Evolutionary conservation across 192 early-diverging fungal species (phyloP).

Genomic region (Podila minutissima): DNA sequence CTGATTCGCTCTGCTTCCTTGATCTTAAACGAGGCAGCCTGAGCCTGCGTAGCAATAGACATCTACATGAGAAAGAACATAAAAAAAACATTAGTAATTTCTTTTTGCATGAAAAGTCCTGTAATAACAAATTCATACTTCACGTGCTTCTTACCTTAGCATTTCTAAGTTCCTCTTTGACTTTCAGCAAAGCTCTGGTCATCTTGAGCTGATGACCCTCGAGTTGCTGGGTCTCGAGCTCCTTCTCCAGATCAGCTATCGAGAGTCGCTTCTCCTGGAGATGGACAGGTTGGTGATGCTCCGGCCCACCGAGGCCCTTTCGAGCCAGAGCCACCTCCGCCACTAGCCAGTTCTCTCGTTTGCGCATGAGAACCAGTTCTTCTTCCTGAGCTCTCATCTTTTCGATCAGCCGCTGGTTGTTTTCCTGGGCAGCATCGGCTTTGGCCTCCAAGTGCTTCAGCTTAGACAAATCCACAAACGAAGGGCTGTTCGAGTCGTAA

Average conservation of each 20-base stretch:
- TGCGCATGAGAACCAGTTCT: constrained; percentile 14
- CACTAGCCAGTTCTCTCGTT: constrained; percentile 43
- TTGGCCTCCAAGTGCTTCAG: constrained; percentile 17
- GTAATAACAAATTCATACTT: background rate
- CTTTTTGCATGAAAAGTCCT: no score
- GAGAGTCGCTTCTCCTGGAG: constrained; percentile 19
- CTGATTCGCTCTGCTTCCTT: constrained; percentile 59
- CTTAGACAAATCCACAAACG: constrained; percentile 1
- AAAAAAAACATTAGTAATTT: background rate
- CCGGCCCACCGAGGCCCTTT: constrained; percentile 3
- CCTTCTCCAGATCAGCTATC: constrained; percentile 29
- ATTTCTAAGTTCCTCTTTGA: constrained; percentile 58
- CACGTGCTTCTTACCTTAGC: constrained; percentile 28
- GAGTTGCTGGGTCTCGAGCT: constrained; percentile 44
- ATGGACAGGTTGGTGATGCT: background rate
- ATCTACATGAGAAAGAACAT: constrained; percentile 3
- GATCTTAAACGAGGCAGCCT: constrained; percentile 58
- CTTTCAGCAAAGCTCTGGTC: constrained; percentile 51
- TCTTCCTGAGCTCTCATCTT: constrained; percentile 32
- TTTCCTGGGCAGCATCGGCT: constrained; percentile 10
- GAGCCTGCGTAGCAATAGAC: constrained; percentile 56
- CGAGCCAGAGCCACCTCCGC: constrained; percentile 35
- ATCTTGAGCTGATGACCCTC: constrained; percentile 57
- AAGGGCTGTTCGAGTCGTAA: background rate
- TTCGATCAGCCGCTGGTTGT: constrained; percentile 2